Evolutionary conservation across 2,329 filamentous ascomycete species (phyloP), one percentile per base, ranked within the genome.

Genomic region (Hypomyces rosellus): DNA sequence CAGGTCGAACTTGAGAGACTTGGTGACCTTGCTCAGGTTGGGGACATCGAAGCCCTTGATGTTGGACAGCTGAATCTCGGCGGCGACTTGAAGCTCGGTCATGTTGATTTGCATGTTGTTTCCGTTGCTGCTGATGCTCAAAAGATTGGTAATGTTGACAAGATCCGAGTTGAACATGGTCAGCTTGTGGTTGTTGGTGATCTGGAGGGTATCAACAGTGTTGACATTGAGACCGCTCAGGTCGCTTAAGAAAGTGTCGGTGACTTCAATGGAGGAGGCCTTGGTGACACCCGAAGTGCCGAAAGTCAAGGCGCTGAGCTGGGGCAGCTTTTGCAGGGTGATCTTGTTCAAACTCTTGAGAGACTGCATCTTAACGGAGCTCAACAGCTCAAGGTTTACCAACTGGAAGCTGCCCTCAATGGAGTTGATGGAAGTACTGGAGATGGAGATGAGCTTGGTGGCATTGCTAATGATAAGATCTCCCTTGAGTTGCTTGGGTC

Each of bases 161-260:
- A 97, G 78, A 66, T 86, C 80, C 69, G 90, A 88, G 65, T 81
- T 80, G 74, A 95, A 88, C 54, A 75, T 76, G 65, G 80, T 81
- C 61, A 99, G 78, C 65, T 86, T 85, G 55, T 74, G 74, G 82
- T 97, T 97, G 84, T 96, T 96, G 80, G 88, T 86, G 71, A 99
- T 86, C 68, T 88, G 76, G 67, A 99, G 81, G 58, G 74, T 77
- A 51, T 81, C 78, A 49, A 89, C 84, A n/a, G 78, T 77, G 56
- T 81, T 71, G 57, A 97, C 77, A 67, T 89, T 86, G 67, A 99
- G 87, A 64, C 89, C 90, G 58, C 85, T 77, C 53, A 99, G 80
- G 58, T 79, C 82, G 67, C 75, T 79, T 60, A 99, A 81, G 70
- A 85, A 83, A 46, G 93, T 99, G 76, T 99, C 93, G 71, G 83